A percentile compares a stretch with the other conserved stretches of the same genome.
Evolutionary conservation across 129 eudicot species (phyloP).

Genomic region (Saussurea involucrata): DNA sequence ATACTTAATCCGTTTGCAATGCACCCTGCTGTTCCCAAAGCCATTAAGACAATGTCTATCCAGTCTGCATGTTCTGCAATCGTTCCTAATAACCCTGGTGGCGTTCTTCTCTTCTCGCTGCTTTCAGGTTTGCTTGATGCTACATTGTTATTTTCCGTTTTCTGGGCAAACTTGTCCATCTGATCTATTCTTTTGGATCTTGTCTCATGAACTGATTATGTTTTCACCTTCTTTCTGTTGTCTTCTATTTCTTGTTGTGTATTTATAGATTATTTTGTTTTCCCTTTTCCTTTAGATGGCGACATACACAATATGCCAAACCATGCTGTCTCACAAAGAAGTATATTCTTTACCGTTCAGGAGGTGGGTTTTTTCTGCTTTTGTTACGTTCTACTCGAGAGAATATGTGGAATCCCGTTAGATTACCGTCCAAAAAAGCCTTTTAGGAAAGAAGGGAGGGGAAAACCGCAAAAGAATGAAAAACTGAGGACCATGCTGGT

Average conservation of each 20-base stretch:
- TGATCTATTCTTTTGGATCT: constrained; percentile 1
- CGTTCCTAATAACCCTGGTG: constrained; percentile 17
- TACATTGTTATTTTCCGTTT: background rate
- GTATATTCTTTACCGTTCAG: constrained; percentile 17
- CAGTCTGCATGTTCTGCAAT: constrained; percentile 29
- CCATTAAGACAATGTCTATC: constrained; percentile 30
- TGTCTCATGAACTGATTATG: background rate
- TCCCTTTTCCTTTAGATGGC: background rate
- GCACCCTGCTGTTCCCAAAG: constrained; percentile 30
- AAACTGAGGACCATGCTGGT: too few relatives aligned
- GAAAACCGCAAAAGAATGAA: too few relatives aligned
- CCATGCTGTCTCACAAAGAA: background rate
- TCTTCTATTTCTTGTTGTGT: background rate
- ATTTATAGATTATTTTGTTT: background rate
- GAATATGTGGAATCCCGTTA: background rate
- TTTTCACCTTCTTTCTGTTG: background rate
- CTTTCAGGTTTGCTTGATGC: constrained; percentile 12
- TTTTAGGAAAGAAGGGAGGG: background rate
- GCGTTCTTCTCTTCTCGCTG: background rate
- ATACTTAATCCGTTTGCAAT: constrained; percentile 28
- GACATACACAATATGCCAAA: background rate
- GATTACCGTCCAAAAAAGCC: background rate
- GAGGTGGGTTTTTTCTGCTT: background rate
- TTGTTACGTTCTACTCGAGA: background rate
- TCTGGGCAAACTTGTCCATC: background rate